A percentile compares a stretch with the other conserved stretches of the same genome.
Evolutionary conservation across 805 yeast genomes (phyloP).

Genomic region (Hanseniaspora jakobsenii): DNA sequence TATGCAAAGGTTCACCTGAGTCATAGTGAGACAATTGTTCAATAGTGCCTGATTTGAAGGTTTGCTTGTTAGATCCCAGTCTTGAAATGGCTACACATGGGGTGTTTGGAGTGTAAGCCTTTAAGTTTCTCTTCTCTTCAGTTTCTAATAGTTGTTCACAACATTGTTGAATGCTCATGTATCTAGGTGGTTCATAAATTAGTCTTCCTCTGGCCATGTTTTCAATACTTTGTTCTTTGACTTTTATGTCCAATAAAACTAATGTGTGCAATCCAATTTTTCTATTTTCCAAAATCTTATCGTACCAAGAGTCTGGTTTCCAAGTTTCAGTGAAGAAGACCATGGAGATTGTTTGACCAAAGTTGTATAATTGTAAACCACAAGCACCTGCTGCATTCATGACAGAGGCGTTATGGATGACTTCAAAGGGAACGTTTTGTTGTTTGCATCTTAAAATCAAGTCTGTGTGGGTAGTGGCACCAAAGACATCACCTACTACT

Average conservation of each 20-base stretch:
- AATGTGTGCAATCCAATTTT: slow-evolving; percentile 84
- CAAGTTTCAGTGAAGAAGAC: slow-evolving; percentile 91
- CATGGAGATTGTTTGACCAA: slow-evolving; percentile 94
- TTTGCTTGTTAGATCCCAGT: slow-evolving; percentile 74
- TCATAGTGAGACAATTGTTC: slow-evolving; percentile 68
- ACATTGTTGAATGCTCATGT: slow-evolving; percentile 85
- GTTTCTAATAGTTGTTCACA: slow-evolving; percentile 78
- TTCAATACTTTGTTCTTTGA: slow-evolving; percentile 89
- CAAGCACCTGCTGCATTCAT: slow-evolving; percentile 99
- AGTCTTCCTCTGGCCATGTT: slow-evolving; percentile 86
- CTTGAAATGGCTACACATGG: slow-evolving; percentile 92
- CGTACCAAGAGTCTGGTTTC: slow-evolving; percentile 94
- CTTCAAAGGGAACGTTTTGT: slow-evolving; percentile 61
- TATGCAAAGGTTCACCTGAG: slow-evolving; percentile 89
- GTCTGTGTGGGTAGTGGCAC: slow-evolving; percentile 97
- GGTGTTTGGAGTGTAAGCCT: slow-evolving; percentile 72
- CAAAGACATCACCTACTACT: slow-evolving; percentile 96
- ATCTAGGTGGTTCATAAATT: slow-evolving; percentile 93
- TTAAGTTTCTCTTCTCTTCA: slow-evolving; percentile 62
- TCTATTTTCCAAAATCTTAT: slow-evolving; percentile 79
- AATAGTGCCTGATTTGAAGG: slow-evolving; percentile 74
- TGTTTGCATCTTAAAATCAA: slow-evolving; percentile 84
- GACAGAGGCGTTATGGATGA: slow-evolving; percentile 88
- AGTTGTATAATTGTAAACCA: slow-evolving; percentile 86
- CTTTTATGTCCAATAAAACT: slow-evolving; percentile 81